A percentile compares a stretch with the other conserved stretches of the same genome.
These are phyloP conservation scores for Coccinonectria pachysandricola DNA, from an alignment of 2,329 filamentous ascomycete species.

Conservation along the genomic window DNA sequence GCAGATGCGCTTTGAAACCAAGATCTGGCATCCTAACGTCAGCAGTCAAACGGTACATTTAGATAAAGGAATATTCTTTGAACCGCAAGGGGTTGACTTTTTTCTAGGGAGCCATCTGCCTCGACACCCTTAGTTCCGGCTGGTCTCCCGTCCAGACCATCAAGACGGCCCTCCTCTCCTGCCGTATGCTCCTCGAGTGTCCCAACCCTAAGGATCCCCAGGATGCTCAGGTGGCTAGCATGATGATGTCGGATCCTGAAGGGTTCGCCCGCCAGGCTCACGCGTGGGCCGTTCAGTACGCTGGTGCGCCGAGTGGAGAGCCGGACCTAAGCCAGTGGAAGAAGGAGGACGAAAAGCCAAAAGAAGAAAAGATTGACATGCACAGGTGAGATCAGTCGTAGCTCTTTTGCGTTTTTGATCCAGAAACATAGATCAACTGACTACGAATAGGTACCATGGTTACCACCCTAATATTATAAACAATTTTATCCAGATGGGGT, in stretches of 20 bases:
- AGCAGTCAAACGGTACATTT: conserved; percentile 76
- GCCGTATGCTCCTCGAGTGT: conserved; percentile 85
- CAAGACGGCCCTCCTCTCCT: conserved; percentile 85
- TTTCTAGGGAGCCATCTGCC: conserved; percentile 83
- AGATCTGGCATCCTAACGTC: conserved; percentile 95
- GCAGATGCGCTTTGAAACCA: conserved; percentile 82
- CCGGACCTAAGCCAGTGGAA: conserved; percentile 32
- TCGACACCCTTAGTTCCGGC: conserved; percentile 78
- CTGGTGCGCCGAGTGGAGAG: conserved; percentile 54
- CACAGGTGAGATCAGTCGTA: too few relatives aligned
- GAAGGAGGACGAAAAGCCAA: conserved; percentile 42
- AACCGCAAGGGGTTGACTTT: too few relatives aligned
- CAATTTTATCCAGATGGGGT: conserved; percentile 83
- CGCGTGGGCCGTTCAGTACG: conserved; percentile 82
- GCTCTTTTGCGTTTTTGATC: too few relatives aligned
- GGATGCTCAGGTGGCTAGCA: conserved; percentile 86
- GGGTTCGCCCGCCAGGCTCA: conserved; percentile 73
- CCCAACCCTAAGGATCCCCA: conserved; percentile 96
- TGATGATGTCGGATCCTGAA: conserved; percentile 71
- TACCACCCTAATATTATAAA: conserved; percentile 79
- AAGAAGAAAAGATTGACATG: too few relatives aligned
- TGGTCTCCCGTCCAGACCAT: conserved; percentile 97
- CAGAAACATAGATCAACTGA: too few relatives aligned
- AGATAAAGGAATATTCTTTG: too few relatives aligned
- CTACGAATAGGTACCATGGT: conserved; percentile 60